phyloP scores from a whole-genome alignment of 805 yeast species.

The Sugiyamaella valdiviana region DNA sequence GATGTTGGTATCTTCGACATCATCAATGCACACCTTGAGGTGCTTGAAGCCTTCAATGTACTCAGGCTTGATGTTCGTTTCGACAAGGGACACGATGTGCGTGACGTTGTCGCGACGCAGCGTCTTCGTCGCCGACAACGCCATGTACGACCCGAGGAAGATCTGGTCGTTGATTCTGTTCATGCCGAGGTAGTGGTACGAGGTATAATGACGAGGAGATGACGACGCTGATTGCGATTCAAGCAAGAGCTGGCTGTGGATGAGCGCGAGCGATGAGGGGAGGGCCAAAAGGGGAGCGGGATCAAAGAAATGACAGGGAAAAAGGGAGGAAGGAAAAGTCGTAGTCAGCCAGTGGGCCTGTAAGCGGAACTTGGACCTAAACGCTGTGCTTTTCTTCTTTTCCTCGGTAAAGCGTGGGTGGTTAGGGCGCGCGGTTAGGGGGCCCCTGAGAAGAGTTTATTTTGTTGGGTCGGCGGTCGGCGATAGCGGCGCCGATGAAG shows the following conservation, averaged over 20 bases:
- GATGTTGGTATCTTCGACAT: constrained; percentile 61
- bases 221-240: neutral
- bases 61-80: constrained; percentile 52
- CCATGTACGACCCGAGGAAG: constrained; percentile 66
- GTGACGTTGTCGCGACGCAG: constrained; percentile 52
- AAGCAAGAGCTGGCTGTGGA: neutral
- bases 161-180: constrained; percentile 32
- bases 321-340: too few relatives aligned
- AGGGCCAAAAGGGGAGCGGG: neutral
- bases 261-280: neutral
- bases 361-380: neutral
- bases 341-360: too few relatives aligned
- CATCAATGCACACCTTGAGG: constrained; percentile 66
- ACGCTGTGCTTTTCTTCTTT: too few relatives aligned
- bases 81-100: constrained; percentile 65
- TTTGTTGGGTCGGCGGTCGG: neutral
- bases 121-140: constrained; percentile 50
- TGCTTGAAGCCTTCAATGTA: constrained; percentile 35
- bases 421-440: neutral
- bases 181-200: constrained; percentile 5
- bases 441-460: too few relatives aligned
- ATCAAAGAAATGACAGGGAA: too few relatives aligned
- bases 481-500: neutral
- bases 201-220: neutral
- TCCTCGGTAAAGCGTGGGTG: neutral